These are phyloP conservation scores for Thuidium tamariscinum DNA, from an alignment of 225 moss, liverwort and hornwort genomes.

Conservation along the genomic window DNA sequence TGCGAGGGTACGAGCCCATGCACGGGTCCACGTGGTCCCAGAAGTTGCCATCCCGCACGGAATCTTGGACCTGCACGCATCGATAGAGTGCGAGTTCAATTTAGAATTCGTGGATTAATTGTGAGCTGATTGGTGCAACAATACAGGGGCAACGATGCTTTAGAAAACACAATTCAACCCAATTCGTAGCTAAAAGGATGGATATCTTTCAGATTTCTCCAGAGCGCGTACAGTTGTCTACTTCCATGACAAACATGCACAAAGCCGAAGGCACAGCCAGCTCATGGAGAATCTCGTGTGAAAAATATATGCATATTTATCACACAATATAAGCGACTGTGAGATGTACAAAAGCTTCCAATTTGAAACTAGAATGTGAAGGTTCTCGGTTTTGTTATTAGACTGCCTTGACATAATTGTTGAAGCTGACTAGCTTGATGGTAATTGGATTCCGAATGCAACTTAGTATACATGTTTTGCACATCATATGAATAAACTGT, in stretches of 20 bases:
- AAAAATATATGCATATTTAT: background rate
- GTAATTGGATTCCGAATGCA: background rate
- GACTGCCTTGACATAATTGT: background rate
- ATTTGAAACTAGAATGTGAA: background rate
- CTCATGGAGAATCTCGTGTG: background rate
- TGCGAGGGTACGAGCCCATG: slow-evolving; percentile 50
- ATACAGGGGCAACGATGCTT: background rate
- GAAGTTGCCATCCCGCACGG: background rate
- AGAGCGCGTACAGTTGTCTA: background rate
- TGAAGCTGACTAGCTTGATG: background rate
- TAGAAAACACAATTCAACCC: background rate
- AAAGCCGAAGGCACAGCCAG: background rate
- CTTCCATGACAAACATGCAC: background rate
- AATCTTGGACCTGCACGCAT: slow-evolving; percentile 4
- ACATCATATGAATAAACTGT: background rate
- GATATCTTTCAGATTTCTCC: background rate
- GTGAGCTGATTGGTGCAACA: background rate
- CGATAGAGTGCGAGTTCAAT: background rate
- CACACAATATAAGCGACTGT: background rate
- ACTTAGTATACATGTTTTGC: background rate
- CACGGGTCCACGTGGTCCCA: slow-evolving; percentile 44
- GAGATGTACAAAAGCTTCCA: background rate
- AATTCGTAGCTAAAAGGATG: background rate
- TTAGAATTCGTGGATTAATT: background rate
- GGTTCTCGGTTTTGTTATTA: background rate